Base-by-base conservation (phyloP, 768 basidiomycete genomes). In the Hemileccinum rubropunctum region DNA sequence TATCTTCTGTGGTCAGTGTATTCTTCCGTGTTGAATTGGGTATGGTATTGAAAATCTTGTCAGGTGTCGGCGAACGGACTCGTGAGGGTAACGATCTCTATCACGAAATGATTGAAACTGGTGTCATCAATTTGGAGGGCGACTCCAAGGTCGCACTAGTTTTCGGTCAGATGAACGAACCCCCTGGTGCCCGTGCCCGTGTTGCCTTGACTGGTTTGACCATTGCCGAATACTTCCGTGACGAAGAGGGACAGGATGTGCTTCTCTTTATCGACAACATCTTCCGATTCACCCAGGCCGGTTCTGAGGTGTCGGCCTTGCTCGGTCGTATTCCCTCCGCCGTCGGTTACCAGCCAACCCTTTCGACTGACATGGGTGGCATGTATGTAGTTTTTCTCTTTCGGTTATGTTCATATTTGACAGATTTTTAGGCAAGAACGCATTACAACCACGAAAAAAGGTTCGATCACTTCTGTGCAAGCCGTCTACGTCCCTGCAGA, bases 141-240 rank as follows among this genome's bases (percentile, higher is more conserved):
- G 95, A 98, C 74, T 99, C 97, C 72, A 99, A 99, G 84, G 97
- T 98, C 75, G 95, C 97, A 65, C 86, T 99, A 58, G 97, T 99
- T 62, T 99, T 99, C 79, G 97, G 97, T 80, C 97, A 99, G 78
- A 99, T 99, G 97, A 99, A 99, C 78, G 97, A 99, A 80, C 97
- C 97, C 71, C 97, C 97, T 64, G 97, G 97, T 84, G 97, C 97
- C 61, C 95, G 97, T 84, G 97, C 97, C 66, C 97, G 97, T 89
- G 97, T 99, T 65, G 97, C 97, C 58, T 85, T 99, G 64, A 98
- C 97, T 62, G 97, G 97, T 74, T 78, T 99, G 52, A 99, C 97
- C 68, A 98, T 98, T 62, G 97, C 97, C 58, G 97, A 99, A 77
- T 99, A 98, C 79, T 99, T 99, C 97, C 95, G 97, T 86, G 97